These are phyloP conservation scores for Westerdykella aurantiaca DNA, from an alignment of 2,329 filamentous ascomycete genomes.

Conservation along the genomic window DNA sequence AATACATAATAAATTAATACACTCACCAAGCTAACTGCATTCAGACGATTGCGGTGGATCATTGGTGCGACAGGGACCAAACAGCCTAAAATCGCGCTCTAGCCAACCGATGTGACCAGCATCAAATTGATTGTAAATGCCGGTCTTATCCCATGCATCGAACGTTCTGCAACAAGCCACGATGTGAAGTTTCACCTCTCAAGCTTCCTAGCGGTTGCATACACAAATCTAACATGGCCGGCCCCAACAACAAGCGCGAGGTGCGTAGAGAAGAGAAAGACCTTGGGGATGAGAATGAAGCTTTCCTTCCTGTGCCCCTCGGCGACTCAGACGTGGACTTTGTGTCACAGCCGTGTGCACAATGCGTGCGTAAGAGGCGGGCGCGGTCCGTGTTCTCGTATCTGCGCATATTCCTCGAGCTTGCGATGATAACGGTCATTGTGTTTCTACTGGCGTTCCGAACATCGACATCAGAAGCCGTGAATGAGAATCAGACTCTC, in stretches of 20 bases:
- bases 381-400: not conserved
- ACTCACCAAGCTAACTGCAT: not conserved
- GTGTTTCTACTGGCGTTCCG: constrained; percentile 10
- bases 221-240: not conserved
- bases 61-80: not conserved
- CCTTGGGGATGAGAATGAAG: not conserved
- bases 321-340: not conserved
- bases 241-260: not conserved
- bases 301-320: not conserved
- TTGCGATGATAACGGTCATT: constrained; percentile 9
- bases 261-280: not conserved
- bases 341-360: not conserved
- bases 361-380: not conserved
- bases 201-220: too few species aligned
- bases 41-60: not conserved
- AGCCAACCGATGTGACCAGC: not conserved
- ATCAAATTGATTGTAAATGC: not conserved
- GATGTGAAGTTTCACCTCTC: not conserved
- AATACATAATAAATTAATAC: not conserved
- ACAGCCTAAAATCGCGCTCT: not conserved
- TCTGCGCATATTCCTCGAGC: constrained; percentile 10
- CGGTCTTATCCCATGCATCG: not conserved
- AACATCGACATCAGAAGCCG: constrained; percentile 1
- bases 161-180: not conserved
- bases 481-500: not conserved